Conservation (phyloP, 2,329 filamentous ascomycete genomes). For the Fusarium camptoceras region DNA sequence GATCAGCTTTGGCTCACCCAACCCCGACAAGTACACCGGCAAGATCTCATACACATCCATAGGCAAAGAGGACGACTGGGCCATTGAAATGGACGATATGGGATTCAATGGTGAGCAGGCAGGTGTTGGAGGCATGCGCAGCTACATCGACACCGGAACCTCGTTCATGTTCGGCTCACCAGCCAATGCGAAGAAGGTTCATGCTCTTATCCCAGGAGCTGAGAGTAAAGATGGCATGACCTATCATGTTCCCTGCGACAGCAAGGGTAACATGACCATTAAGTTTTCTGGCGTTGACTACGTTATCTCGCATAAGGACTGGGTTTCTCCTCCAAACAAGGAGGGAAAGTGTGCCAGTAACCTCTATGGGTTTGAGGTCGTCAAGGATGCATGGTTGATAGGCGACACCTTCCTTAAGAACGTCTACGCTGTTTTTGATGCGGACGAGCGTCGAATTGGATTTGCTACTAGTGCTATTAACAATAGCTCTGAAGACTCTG, state of each 20-base stretch:
- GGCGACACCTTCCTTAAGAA: constrained; percentile 91
- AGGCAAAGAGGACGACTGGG: constrained; percentile 72
- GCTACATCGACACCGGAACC: constrained; percentile 87
- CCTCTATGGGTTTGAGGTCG: constrained; percentile 77
- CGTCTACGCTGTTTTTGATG: constrained; percentile 87
- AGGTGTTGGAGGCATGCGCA: constrained; percentile 66
- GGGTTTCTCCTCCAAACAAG: constrained; percentile 64
- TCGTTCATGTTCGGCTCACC: constrained; percentile 80
- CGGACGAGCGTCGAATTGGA: constrained; percentile 72
- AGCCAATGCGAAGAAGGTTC: constrained; percentile 73
- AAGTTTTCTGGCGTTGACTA: constrained; percentile 76
- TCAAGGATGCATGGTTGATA: constrained; percentile 78
- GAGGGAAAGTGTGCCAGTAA: constrained; percentile 74
- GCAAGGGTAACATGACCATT: constrained; percentile 69
- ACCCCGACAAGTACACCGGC: constrained; percentile 75
- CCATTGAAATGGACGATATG: constrained; percentile 75
- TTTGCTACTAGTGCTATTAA: constrained; percentile 40
- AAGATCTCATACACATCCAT: constrained; percentile 74
- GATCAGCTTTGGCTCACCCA: constrained; percentile 79
- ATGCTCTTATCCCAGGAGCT: constrained; percentile 74
- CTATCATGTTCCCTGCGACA: constrained; percentile 80
- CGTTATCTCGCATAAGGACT: constrained; percentile 76
- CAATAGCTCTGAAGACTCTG: constrained; percentile 7
- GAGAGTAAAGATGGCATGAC: constrained; percentile 67
- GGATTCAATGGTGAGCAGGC: constrained; percentile 69